These are phyloP conservation scores for Polytrichum commune DNA, from an alignment of 225 moss, liverwort and hornwort species.

Conservation along the genomic window DNA sequence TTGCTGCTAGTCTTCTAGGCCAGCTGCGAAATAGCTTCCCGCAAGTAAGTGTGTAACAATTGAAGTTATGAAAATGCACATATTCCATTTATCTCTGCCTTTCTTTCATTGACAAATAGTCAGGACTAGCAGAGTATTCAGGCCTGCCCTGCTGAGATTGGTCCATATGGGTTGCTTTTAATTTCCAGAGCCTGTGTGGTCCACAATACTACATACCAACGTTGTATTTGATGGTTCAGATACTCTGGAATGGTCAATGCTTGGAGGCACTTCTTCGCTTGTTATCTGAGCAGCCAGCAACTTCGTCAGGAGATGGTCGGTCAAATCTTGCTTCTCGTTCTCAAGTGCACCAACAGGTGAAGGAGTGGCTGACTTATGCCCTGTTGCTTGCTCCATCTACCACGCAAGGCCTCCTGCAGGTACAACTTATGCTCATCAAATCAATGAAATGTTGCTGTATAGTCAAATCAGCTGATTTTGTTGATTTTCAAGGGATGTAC, in stretches of 20 bases:
- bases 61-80: slow-evolving; percentile 1
- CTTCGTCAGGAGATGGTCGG: slow-evolving; percentile 46
- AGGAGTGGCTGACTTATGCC: slow-evolving; percentile 73
- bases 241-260: slow-evolving; percentile 77
- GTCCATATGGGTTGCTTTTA: too few relatives aligned
- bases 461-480: too few relatives aligned
- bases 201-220: background rate
- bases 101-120: background rate
- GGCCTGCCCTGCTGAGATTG: background rate
- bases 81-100: background rate
- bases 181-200: background rate
- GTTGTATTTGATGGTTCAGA: slow-evolving; percentile 25
- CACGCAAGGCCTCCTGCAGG: slow-evolving; percentile 87
- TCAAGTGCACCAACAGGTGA: slow-evolving; percentile 52
- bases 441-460: background rate
- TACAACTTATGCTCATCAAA: slow-evolving; percentile 9
- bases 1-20: slow-evolving; percentile 62
- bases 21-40: slow-evolving; percentile 65
- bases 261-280: slow-evolving; percentile 62
- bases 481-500: too few relatives aligned
- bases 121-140: background rate
- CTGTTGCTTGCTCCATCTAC: slow-evolving; percentile 73
- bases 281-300: slow-evolving; percentile 47
- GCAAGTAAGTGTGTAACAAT: slow-evolving; percentile 37
- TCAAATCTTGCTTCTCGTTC: slow-evolving; percentile 33